Evolutionary conservation across 2,329 filamentous ascomycete species (phyloP), one percentile per base, ranked within the genome.

Genomic region (Pezicula rhizophila): DNA sequence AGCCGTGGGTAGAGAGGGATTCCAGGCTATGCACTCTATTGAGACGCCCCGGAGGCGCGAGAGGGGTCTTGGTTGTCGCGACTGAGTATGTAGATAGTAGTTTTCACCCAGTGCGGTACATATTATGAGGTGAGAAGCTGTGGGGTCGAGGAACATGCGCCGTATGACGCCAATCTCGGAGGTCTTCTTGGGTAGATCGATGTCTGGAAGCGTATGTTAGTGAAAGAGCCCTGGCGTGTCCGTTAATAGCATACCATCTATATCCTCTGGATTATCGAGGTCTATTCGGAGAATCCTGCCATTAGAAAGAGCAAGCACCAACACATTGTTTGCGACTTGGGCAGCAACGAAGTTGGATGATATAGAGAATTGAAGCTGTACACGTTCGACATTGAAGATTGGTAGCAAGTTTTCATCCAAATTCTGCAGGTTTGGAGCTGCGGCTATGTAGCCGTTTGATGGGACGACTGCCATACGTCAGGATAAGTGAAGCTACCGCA

Each of bases 51-150:
- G 92, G 46, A 99, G 70, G 49, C 89, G 80, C 12, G 86, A 83
- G 33, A 99, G 75, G 7, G 85, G 79, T 55, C 93, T 89, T 2
- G 92, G 90, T 56, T 91, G 86, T 58, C 89, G 86, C 31, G 91
- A 93, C 66, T 97, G 92, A 10, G 90, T 92, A 67, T 99, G 93
- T 8, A 99, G 85, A 68, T 99, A 99, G 73, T 91, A 99, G 70
- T 95, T 97, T 68, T 99, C 93, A 65, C 90, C 90, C 37, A 90
- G 80, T 5, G 89, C 86, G 3, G 93, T 99, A 65, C 87, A 90
- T 58, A 99, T 83, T 56, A 99, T 80, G 25, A 99, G 76, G 70
- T 99, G 93, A 5, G 90, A 96, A 25, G 93, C 93, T 10, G 92
- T 96, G 25, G 93, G 92, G 64, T 99, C 93, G 8, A 99, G 86